Evolutionary conservation across 2,329 filamentous ascomycete species (phyloP).

Genomic region (Talaromyces marneffei): DNA sequence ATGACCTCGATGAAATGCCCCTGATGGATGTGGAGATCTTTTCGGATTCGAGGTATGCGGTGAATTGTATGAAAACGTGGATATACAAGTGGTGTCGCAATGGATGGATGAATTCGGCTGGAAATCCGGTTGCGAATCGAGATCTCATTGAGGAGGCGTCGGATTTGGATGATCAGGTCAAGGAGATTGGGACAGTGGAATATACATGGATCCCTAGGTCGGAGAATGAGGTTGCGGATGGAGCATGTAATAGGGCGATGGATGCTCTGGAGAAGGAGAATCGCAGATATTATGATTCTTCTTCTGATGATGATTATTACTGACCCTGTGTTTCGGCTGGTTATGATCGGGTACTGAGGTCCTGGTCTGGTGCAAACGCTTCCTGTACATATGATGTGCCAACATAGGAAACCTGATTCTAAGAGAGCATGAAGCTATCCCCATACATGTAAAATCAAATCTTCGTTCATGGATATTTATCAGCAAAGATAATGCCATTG

Average conservation of each 20-base stretch:
- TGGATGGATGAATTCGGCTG: not conserved
- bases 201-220: not conserved
- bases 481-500: not conserved
- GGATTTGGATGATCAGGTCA: not conserved
- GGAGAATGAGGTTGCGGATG: not conserved
- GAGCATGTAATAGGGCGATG: not conserved
- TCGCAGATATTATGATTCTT: not conserved
- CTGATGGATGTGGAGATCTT: not conserved
- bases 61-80: conserved; percentile 4
- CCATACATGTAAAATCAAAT: not conserved
- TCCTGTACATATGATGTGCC: not conserved
- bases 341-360: not conserved
- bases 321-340: not conserved
- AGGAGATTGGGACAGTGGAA: not conserved
- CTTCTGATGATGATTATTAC: not conserved
- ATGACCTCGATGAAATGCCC: not conserved
- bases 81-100: not conserved
- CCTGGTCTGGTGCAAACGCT: not conserved
- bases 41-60: conserved; percentile 3
- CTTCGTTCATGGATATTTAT: not conserved
- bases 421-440: not conserved
- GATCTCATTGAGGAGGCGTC: not conserved
- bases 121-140: not conserved
- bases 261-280: not conserved
- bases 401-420: too few relatives aligned